Conservation (phyloP, 2,329 filamentous ascomycete genomes). For the Beauveria medogensis region DNA sequence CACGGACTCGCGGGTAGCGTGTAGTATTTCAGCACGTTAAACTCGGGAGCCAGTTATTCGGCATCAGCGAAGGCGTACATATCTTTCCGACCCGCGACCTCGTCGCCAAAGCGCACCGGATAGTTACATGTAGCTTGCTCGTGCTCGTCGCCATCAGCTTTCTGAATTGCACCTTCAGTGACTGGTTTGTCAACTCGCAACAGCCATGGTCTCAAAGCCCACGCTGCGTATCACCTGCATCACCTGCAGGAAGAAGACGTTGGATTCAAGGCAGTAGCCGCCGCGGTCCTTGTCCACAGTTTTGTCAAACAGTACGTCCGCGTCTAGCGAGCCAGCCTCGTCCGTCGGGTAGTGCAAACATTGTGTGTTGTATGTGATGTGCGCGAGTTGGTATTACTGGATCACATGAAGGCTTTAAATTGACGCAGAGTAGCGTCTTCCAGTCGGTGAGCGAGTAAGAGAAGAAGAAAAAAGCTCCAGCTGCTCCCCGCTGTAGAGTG, state of each 20-base stretch:
- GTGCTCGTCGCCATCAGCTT: neutral
- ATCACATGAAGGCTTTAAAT: neutral
- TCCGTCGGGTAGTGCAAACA: neutral
- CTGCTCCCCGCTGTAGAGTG: neutral
- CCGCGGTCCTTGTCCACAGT: neutral
- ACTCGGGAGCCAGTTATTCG: neutral
- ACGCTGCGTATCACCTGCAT: neutral
- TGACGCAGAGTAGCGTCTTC: neutral
- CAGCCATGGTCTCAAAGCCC: neutral
- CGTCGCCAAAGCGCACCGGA: neutral
- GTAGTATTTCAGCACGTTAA: constrained; percentile 8
- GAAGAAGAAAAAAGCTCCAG: neutral
- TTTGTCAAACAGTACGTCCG: neutral
- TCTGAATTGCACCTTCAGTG: neutral
- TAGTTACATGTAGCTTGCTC: neutral
- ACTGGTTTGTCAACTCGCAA: neutral
- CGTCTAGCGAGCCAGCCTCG: neutral
- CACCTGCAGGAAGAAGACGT: neutral
- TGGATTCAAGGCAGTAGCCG: constrained; percentile 6
- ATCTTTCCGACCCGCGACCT: neutral
- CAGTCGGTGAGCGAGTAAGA: neutral
- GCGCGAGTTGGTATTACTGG: neutral
- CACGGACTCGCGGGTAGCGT: neutral
- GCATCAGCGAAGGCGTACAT: constrained; percentile 8
- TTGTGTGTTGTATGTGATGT: constrained; percentile 5